A percentile compares a stretch with the other conserved stretches of the same genome.
phyloP scores from a whole-genome alignment of 2,329 filamentous ascomycete species.

The Rutstroemia sp. region DNA sequence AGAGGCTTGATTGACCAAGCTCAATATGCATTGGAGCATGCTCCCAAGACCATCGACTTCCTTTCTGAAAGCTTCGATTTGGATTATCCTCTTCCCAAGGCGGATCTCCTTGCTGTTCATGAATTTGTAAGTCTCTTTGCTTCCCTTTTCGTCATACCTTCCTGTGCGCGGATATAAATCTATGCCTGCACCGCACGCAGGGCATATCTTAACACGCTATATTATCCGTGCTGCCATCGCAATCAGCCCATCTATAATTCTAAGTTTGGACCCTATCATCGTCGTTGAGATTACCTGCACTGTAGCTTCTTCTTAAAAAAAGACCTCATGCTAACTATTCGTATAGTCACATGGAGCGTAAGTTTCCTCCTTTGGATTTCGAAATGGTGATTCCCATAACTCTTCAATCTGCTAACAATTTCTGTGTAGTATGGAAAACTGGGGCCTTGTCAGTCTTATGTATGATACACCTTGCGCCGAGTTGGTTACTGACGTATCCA shows the following conservation, averaged over 20 bases:
- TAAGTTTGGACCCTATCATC: too few relatives aligned
- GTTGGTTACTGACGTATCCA: neutral
- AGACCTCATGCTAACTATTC: constrained; percentile 32
- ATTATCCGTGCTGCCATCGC: neutral
- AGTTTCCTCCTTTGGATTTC: constrained; percentile 27
- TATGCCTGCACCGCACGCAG: too few relatives aligned
- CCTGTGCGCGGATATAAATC: neutral
- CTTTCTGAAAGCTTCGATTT: constrained; percentile 93
- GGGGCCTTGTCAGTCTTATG: constrained; percentile 87
- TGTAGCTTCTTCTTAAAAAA: neutral
- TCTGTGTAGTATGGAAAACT: constrained; percentile 47
- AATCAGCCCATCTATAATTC: too few relatives aligned
- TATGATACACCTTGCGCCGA: neutral
- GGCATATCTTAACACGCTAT: neutral
- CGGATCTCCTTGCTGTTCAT: constrained; percentile 83
- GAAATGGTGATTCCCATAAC: neutral
- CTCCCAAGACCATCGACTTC: constrained; percentile 89
- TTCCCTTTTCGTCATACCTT: neutral
- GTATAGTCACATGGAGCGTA: constrained; percentile 61
- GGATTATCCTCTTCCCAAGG: constrained; percentile 89
- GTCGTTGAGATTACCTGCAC: too few relatives aligned
- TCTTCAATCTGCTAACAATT: neutral
- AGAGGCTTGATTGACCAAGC: constrained; percentile 91
- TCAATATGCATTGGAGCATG: constrained; percentile 80
- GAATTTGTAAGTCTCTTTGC: constrained; percentile 60